phyloP scores from a whole-genome alignment of 345 rosid genomes.

The Gossypium australe region DNA sequence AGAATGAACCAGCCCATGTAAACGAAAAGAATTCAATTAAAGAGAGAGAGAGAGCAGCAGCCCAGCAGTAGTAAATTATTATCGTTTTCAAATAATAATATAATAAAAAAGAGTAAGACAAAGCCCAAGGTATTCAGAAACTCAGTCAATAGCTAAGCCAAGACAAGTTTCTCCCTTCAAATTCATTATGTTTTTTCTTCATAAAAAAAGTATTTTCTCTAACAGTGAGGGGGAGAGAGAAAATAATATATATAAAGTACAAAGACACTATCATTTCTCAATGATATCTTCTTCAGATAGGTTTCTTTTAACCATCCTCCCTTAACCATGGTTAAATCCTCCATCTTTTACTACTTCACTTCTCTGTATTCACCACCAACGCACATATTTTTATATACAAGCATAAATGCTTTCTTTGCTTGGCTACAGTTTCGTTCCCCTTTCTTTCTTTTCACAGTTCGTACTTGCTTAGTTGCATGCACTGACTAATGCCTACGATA shows the following conservation, averaged over 20 bases:
- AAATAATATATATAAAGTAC: slow-evolving; percentile 24
- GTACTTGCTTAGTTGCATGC: slow-evolving; percentile 33
- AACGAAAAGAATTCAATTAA: slow-evolving; percentile 29
- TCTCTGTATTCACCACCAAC: not conserved
- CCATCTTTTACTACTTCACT: not conserved
- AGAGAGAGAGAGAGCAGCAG: slow-evolving; percentile 25
- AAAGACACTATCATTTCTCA: slow-evolving; percentile 62
- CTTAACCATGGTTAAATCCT: slow-evolving; percentile 20
- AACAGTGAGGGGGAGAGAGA: not conserved
- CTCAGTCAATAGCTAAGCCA: slow-evolving; percentile 33
- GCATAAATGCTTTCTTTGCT: slow-evolving; percentile 23
- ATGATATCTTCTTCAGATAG: slow-evolving; percentile 46
- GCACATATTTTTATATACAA: slow-evolving; percentile 10
- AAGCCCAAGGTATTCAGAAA: slow-evolving; percentile 34
- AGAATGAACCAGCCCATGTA: slow-evolving; percentile 54
- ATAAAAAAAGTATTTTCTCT: slow-evolving; percentile 14
- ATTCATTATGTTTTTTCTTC: slow-evolving; percentile 19
- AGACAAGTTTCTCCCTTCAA: slow-evolving; percentile 29
- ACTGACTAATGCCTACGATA: slow-evolving; percentile 16
- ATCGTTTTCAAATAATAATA: slow-evolving; percentile 27
- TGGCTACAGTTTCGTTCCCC: not conserved
- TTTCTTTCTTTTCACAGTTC: slow-evolving; percentile 22
- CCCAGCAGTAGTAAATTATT: not conserved
- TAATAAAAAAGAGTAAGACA: slow-evolving; percentile 29
- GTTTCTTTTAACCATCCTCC: slow-evolving; percentile 16